These are phyloP conservation scores for Lachnellula arida DNA, from an alignment of 2,329 filamentous ascomycete genomes.

Conservation along the genomic window DNA sequence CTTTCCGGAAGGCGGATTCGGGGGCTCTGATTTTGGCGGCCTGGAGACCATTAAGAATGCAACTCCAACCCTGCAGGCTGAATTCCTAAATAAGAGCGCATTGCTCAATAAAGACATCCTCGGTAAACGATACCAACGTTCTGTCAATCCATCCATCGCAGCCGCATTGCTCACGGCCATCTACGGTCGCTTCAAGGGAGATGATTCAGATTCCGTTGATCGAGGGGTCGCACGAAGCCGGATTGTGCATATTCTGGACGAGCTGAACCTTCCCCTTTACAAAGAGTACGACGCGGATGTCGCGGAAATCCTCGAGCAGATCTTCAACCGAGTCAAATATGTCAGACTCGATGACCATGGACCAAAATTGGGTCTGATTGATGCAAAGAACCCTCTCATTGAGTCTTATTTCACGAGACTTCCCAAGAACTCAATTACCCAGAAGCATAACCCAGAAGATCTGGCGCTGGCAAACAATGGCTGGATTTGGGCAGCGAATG, in stretches of 20 bases:
- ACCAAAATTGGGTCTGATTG: conserved; percentile 78
- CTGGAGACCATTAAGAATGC: conserved; percentile 50
- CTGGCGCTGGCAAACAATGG: conserved; percentile 90
- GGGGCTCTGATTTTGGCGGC: conserved; percentile 42
- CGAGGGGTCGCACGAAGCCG: conserved; percentile 49
- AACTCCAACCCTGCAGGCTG: conserved; percentile 52
- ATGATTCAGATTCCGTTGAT: conserved; percentile 43
- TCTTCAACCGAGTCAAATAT: conserved; percentile 95
- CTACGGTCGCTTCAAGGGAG: conserved; percentile 62
- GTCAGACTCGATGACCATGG: conserved; percentile 88
- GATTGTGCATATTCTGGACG: conserved; percentile 65
- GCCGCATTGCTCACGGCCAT: conserved; percentile 65
- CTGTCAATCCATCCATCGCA: conserved; percentile 62
- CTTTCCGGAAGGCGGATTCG: conserved; percentile 49
- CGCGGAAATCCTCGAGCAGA: conserved; percentile 78
- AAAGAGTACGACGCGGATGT: conserved; percentile 85
- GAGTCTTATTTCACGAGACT: conserved; percentile 94
- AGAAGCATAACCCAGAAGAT: conserved; percentile 69
- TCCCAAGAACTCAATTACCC: conserved; percentile 71
- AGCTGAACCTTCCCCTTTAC: conserved; percentile 84
- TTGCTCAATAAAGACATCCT: conserved; percentile 68
- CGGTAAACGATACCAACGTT: conserved; percentile 73
- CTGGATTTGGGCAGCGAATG: conserved; percentile 98
- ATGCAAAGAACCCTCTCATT: conserved; percentile 71
- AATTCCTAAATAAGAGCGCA: conserved; percentile 57